Base-by-base conservation (phyloP, 2,329 filamentous ascomycete genomes). In the Alternaria triticina region DNA sequence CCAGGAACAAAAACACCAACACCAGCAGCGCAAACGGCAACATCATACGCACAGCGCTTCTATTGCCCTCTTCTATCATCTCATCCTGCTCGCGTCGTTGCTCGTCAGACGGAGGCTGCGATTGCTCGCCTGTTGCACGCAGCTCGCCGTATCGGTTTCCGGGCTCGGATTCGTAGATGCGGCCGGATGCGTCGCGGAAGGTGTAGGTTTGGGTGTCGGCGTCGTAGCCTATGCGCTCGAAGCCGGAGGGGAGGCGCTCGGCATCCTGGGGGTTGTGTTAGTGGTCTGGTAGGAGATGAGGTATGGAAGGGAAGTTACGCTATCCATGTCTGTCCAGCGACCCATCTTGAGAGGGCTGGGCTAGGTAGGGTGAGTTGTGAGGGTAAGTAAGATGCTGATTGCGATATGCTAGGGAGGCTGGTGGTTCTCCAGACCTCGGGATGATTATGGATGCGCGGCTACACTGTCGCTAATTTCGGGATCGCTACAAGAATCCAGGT, bases 1-100 rank as follows among this genome's bases (percentile, higher is more conserved):
- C 69, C 17, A 83, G 72, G 33, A 88, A 70, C 51, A 89, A 74
- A 62, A 83, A 85, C 15, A 87, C 69, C 5, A 86, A 79, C 57
- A 87, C 80, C 36, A 89, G 74, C 64, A 88, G 75, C 57, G 85
- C 86, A 76, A 88, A 89, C 71, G 88, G 88, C 70, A 89, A 80
- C 66, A 89, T 78, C n/a, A 82, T 81, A 28, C 86, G 82, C 83
- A 86, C 85, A 6, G 86, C 84, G 30, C 78, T 77, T 43, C 74
- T 55, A 51, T 79, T 67, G 64, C 66, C 57, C 15, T 59, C 61
- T 51, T 71, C 62, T 17, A 77, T 62, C 17, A 57, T 46, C 23
- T 54, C 58, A 56, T 77, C 70, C 12, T 47, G 54, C 28, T 52
- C 55, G 8, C 20, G 54, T 25, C 20, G 43, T 12, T 36, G 28